Evolutionary conservation across 306 rosid genomes (phyloP), one percentile per base, ranked within the genome.

Genomic region (Acacia melanoxylon): DNA sequence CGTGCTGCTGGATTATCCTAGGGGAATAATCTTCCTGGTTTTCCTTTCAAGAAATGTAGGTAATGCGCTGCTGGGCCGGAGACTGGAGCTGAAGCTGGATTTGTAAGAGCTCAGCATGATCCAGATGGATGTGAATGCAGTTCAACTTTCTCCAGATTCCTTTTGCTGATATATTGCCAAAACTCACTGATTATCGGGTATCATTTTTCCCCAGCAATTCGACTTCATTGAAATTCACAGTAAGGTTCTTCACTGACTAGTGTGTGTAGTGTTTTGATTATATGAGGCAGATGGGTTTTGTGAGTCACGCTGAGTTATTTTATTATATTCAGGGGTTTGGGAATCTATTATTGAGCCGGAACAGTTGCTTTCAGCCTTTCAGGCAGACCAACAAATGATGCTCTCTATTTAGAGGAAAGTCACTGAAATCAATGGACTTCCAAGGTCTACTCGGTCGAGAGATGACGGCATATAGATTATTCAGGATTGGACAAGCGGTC

Each of bases 1-100:
- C 3, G 41, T 27, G 59, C 59, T 31, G 46, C 73, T 80, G 76
- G 81, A 63, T 68, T 80, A 46, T 83, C 69, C 41, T 56, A 40
- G 49, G 75, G 44, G 80, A 25, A 33, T 58, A 46, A 33, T 63
- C 77, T 84, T 80, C 49, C 20, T 13, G 77, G 35, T 49, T 80
- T 52, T 24, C 62, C 66, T 24, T 70, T 52, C 42, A 62, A 20
- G 22, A 8, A 42, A 25, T 27, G 46, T 40, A 19, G 74, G 61
- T 20, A 27, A 68, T 40, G 10, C 31, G 22, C n/a, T 17, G 68
- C 68, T 27, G 20, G 68, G 68, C 68, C 68, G 11, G 17, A 27
- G 68, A 13, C 19, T 61, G 37, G 35, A 27, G 35, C 68, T 24
- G 66, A 9, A 17, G 33, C n/a, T 44, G 68, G 35, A 19, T 19